Base-by-base conservation (phyloP, 2,329 filamentous ascomycete genomes). In the Verticillium albo-atrum region DNA sequence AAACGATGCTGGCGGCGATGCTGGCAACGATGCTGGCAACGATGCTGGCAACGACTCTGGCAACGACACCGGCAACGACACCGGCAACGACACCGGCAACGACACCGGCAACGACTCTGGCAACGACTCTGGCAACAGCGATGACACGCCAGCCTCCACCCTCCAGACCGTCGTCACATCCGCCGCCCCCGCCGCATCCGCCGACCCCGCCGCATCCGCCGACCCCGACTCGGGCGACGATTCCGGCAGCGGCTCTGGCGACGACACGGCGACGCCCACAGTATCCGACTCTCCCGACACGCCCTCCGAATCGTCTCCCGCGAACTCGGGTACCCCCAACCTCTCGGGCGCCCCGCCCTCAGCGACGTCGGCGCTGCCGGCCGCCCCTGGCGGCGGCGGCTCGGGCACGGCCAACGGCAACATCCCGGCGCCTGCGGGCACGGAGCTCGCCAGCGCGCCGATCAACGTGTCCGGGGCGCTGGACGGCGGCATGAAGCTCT, bases 401-500 rank as follows among this genome's bases (percentile, higher is more conserved):
- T 50, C 58, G 12, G 55, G 32, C 20, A 55, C 60, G 7, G 57
- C 58, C 17, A 57, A 66, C 14, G 62, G 62, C 23, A 66, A 61
- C 51, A 66, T 79, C 28, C 77, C 77, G 35, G 67, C 69, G 4
- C 71, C 76, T 25, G 69, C 73, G 27, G 73, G 75, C 26, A 73
- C 71, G 34, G 71, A 77, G 28, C 60, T 67, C 20, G 75, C 75
- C 30, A 71, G 69, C 15, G 69, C 74, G 62, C 73, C 76, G 42
- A 75, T 80, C 63, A 66, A 72, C 4, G 75, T 77, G 17, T 70
- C 70, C 23, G 71, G 70, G 32, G 67, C 65, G 50, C 79, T 78
- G 61, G 80, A 82, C 65, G 79, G 80, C 58, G 77, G 73, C 26
- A 79, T 82, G 77, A 73, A 76, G 66, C 72, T 73, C 55, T 81